phyloP scores from a whole-genome alignment of 2,329 filamentous ascomycete species.

The Penicillium verrucosum region DNA sequence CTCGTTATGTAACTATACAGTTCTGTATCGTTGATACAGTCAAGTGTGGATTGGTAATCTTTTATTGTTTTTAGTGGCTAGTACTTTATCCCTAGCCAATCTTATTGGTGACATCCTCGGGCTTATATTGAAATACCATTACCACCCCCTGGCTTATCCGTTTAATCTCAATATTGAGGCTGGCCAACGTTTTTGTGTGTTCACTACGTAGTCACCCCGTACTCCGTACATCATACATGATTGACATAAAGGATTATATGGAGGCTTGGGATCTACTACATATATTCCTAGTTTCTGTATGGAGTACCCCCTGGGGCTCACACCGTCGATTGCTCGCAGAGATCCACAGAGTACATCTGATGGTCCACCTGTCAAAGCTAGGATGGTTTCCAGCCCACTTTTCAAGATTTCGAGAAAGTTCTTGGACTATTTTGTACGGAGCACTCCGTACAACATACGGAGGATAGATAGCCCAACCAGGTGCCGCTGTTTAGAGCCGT shows the following conservation, averaged over 20 bases:
- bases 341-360: not conserved
- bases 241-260: not conserved
- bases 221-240: not conserved
- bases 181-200: not conserved
- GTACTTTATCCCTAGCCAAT: accelerated
- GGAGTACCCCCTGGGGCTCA: not conserved
- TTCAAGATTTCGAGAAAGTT: not conserved
- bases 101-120: not conserved
- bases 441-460: no score
- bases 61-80: not conserved
- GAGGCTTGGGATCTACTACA: not conserved
- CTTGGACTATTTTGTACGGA: no score
- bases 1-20: not conserved
- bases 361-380: not conserved
- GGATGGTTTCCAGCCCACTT: not conserved
- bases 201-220: not conserved
- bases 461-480: not conserved
- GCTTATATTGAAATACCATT: not conserved
- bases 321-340: not conserved
- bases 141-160: not conserved
- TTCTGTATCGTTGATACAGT: not conserved
- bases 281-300: not conserved
- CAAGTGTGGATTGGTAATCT: not conserved
- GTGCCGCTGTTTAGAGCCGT: not conserved
- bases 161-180: not conserved